Evolutionary conservation across 2,329 filamentous ascomycete genomes (phyloP).

Genomic region (Monilinia fructicola): DNA sequence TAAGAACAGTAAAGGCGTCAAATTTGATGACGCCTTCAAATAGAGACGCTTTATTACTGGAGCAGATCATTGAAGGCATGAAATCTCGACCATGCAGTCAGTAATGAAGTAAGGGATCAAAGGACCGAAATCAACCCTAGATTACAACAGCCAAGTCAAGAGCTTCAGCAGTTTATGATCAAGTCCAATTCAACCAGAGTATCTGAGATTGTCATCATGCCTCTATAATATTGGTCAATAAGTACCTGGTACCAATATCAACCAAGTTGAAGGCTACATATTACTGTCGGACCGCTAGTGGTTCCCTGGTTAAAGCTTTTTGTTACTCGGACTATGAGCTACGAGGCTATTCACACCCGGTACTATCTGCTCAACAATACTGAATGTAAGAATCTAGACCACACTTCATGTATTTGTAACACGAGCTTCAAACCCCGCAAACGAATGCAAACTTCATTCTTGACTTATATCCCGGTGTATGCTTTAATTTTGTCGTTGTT

Average conservation of each 20-base stretch:
- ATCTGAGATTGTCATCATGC: background rate
- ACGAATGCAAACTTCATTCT: background rate
- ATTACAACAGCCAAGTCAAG: conserved; percentile 1
- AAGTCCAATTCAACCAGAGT: too few relatives aligned
- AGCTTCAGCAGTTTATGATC: background rate
- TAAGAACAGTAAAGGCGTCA: background rate
- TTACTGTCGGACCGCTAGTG: too few relatives aligned
- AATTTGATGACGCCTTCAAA: background rate
- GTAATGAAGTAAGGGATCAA: too few relatives aligned
- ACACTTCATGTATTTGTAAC: background rate
- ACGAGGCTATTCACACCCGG: background rate
- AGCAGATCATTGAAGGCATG: background rate
- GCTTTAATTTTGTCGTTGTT: background rate
- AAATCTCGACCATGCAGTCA: background rate
- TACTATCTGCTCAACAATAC: background rate
- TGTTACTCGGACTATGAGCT: background rate
- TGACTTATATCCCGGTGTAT: background rate
- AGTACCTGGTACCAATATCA: background rate
- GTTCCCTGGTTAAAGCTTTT: background rate
- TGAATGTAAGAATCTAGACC: background rate
- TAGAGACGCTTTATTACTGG: background rate
- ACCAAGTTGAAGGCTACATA: background rate
- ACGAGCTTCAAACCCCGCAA: background rate
- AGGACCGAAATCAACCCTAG: background rate
- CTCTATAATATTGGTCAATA: background rate